These are phyloP conservation scores for Leccinellum albellum DNA, from an alignment of 768 basidiomycete genomes.

Conservation along the genomic window DNA sequence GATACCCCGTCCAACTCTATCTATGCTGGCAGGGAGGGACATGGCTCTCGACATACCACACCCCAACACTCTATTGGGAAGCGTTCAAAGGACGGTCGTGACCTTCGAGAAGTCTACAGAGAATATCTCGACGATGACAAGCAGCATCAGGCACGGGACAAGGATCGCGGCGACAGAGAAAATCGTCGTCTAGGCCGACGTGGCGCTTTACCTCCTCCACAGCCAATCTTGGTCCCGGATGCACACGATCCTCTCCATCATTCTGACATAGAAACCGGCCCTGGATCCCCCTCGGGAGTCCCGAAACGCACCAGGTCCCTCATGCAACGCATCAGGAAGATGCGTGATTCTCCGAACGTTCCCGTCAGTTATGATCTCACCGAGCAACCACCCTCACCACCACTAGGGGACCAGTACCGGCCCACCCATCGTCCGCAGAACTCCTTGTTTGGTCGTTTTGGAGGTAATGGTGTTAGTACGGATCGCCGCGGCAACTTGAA, in stretches of 20 bases:
- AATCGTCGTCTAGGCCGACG: slow-evolving; percentile 43
- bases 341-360: slow-evolving; percentile 83
- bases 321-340: slow-evolving; percentile 85
- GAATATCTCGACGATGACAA: slow-evolving; percentile 42
- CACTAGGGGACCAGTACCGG: slow-evolving; percentile 38
- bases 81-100: slow-evolving; percentile 49
- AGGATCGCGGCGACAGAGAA: slow-evolving; percentile 35
- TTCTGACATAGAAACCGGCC: slow-evolving; percentile 33
- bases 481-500: slow-evolving; percentile 36
- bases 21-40: slow-evolving; percentile 59
- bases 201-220: slow-evolving; percentile 67
- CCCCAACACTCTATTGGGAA: slow-evolving; percentile 34
- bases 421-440: slow-evolving; percentile 72
- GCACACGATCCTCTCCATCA: slow-evolving; percentile 40
- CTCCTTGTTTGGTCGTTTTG: slow-evolving; percentile 75
- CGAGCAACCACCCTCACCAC: slow-evolving; percentile 44
- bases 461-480: slow-evolving; percentile 27
- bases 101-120: slow-evolving; percentile 44
- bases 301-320: slow-evolving; percentile 77
- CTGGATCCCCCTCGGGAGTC: slow-evolving; percentile 41
- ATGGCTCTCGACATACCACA: slow-evolving; percentile 33
- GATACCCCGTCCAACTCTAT: slow-evolving; percentile 64
- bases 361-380: slow-evolving; percentile 52
- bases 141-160: slow-evolving; percentile 24
- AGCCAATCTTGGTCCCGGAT: slow-evolving; percentile 78